Evolutionary conservation across 2,329 filamentous ascomycete species (phyloP).

Genomic region (Parastagonospora nodorum): DNA sequence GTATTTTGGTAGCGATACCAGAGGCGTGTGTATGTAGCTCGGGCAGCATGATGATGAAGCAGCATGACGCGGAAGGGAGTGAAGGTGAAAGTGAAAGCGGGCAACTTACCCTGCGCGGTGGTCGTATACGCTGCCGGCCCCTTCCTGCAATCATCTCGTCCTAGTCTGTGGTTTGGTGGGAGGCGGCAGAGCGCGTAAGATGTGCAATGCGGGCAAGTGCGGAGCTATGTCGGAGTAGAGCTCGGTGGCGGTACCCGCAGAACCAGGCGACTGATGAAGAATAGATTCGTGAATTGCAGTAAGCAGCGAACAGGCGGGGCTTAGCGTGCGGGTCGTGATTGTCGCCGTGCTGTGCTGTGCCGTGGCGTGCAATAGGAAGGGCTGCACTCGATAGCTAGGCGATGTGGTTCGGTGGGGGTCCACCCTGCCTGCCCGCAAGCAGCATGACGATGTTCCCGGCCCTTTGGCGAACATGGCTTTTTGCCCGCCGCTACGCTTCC

Average conservation of each 20-base stretch:
- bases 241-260: not conserved
- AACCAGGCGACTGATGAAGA: not conserved
- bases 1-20: not conserved
- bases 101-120: conserved; percentile 68
- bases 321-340: not conserved
- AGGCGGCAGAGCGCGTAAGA: conserved; percentile 1
- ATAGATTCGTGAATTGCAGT: not conserved
- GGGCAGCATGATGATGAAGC: not conserved
- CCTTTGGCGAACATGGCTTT: not conserved
- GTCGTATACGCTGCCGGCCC: conserved; percentile 67
- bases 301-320: not conserved
- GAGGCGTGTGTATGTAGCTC: not conserved
- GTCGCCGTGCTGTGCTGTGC: not conserved
- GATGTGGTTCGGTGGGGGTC: conserved; percentile 4
- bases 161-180: not conserved
- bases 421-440: conserved; percentile 4
- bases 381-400: not conserved
- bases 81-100: conserved; percentile 2
- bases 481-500: not conserved
- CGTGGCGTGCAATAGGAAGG: not conserved
- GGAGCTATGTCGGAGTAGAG: not conserved
- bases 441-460: conserved; percentile 5
- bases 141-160: conserved; percentile 57
- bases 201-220: conserved; percentile 1
- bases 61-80: not conserved